Evolutionary conservation across 495 filamentous ascomycete genomes (phyloP), one percentile per base, ranked within the genome.

Genomic region (Xylaria palmicola): DNA sequence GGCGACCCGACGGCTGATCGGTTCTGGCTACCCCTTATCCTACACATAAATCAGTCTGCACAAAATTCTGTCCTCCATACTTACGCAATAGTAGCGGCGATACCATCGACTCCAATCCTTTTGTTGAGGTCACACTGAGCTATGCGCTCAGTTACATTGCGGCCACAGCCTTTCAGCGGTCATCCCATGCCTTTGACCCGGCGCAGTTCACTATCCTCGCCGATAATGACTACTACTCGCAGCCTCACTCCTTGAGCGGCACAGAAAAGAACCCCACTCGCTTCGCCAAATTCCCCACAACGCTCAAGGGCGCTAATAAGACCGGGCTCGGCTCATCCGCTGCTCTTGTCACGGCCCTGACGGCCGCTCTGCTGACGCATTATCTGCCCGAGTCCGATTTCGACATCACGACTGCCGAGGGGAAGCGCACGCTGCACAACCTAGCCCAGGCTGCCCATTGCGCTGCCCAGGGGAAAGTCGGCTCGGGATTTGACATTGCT

Each of bases 291-390:
- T 97, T 96, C 77, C 80, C 83, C 39, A 88, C 91, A 32, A 85
- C 88, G 19, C 83, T 98, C 9, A 70, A 77, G 41, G 80, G 85
- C 66, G 93, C 95, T 13, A 90, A 97, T 80, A 98, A 98, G 79
- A 98, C 95, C 1, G 94, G 94, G 7, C 86, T 98, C 36, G 94
- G 94, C 53, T 98, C 94, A 39, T 97, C 93, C 4, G 94, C 94
- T 8, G 94, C 94, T 2, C 81, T 98, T 30, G 93, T 97, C 39
- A 98, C 94, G n/a, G 81, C 93, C 30, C 84, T 98, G 44, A 91
- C 91, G 9, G 91, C 88, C 19, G 84, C 90, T 2, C 74, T 98
- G 29, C 86, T 97, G 37, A 81, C 86, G 20, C 86, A 93, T 70
- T 93, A 93, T 72, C 85, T 95, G 62, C 86, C 89, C 53, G 65